These are phyloP conservation scores for Coemansia sp. DNA, from an alignment of 192 early-diverging fungal genomes.

Conservation along the genomic window DNA sequence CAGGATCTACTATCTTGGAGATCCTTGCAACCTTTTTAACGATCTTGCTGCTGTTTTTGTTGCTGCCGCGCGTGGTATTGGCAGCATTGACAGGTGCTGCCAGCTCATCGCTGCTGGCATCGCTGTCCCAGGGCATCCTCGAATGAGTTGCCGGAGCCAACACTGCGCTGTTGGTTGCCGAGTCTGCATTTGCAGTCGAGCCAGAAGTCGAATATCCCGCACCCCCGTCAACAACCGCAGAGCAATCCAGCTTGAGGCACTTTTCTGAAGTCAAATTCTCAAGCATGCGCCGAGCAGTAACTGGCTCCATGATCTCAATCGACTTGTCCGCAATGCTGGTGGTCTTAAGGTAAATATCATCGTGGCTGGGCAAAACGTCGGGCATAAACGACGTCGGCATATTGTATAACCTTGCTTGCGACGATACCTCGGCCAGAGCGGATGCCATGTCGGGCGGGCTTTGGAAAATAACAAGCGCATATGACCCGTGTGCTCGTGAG, in stretches of 20 bases:
- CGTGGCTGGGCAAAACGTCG: conserved; percentile 44
- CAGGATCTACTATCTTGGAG: conserved; percentile 5
- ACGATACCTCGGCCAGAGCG: conserved; percentile 37
- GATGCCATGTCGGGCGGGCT: conserved; percentile 46
- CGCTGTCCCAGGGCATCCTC: conserved; percentile 50
- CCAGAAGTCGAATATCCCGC: conserved; percentile 39
- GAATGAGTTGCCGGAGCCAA: conserved; percentile 8
- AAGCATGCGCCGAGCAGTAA: conserved; percentile 56
- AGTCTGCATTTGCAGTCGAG: conserved; percentile 32
- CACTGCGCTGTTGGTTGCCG: conserved; percentile 6
- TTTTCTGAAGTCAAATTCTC: conserved; percentile 51
- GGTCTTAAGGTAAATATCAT: conserved; percentile 30
- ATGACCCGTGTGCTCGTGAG: conserved; percentile 47
- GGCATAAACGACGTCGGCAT: conserved; percentile 35
- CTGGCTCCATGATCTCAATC: conserved; percentile 58
- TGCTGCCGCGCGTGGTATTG: background rate
- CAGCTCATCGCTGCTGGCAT: conserved; percentile 37
- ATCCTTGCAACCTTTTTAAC: conserved; percentile 13
- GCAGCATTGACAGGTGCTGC: conserved; percentile 10
- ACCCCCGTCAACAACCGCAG: conserved; percentile 11
- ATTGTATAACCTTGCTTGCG: conserved; percentile 33
- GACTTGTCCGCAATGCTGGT: conserved; percentile 52
- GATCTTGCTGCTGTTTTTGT: conserved; percentile 10
- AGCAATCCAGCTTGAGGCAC: conserved; percentile 25
- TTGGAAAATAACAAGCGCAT: conserved; percentile 55